A percentile compares a stretch with the other conserved stretches of the same genome.
phyloP scores from a whole-genome alignment of 2,329 filamentous ascomycete species.

The Fusarium phyllophilum region DNA sequence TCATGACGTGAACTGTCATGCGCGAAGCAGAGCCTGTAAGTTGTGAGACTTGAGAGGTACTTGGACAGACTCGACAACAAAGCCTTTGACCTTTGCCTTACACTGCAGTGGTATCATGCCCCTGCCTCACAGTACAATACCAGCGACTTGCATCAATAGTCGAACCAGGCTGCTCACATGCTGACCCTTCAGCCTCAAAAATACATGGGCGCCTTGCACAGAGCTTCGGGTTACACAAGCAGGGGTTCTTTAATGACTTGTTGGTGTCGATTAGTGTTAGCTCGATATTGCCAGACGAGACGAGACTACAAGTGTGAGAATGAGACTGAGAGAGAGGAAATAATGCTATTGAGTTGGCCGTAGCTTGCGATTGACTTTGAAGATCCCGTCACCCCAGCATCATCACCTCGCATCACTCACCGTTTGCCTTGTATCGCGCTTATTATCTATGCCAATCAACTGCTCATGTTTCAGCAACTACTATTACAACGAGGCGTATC shows the following conservation, averaged over 20 bases:
- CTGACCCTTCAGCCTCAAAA: slow-evolving; percentile 23
- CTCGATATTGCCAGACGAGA: not conserved
- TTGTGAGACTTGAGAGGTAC: slow-evolving; percentile 26
- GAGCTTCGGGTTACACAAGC: slow-evolving; percentile 17
- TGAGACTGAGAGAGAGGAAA: not conserved
- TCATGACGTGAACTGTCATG: slow-evolving; percentile 17
- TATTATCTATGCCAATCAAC: slow-evolving; percentile 8
- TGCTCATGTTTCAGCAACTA: not conserved
- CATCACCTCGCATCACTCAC: slow-evolving; percentile 2
- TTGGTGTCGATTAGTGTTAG: not conserved
- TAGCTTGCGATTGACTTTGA: slow-evolving; percentile 25
- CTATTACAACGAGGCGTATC: slow-evolving; percentile 5
- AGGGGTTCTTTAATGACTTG: not conserved
- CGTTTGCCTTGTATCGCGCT: slow-evolving; percentile 11
- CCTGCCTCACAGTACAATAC: slow-evolving; percentile 1
- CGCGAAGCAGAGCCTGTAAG: not conserved
- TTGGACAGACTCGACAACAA: not conserved
- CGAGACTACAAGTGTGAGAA: not conserved
- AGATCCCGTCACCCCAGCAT: slow-evolving; percentile 3
- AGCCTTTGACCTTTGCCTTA: not conserved
- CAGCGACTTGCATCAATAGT: slow-evolving; percentile 35
- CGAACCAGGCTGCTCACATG: slow-evolving; percentile 23
- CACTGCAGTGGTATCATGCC: not conserved
- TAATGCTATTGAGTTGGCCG: slow-evolving; percentile 1
- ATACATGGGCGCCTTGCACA: slow-evolving; percentile 1